Percentiles rank a stretch among this genome's conserved stretches.
Conservation (phyloP, 768 basidiomycete species). For the Russula lepida region DNA sequence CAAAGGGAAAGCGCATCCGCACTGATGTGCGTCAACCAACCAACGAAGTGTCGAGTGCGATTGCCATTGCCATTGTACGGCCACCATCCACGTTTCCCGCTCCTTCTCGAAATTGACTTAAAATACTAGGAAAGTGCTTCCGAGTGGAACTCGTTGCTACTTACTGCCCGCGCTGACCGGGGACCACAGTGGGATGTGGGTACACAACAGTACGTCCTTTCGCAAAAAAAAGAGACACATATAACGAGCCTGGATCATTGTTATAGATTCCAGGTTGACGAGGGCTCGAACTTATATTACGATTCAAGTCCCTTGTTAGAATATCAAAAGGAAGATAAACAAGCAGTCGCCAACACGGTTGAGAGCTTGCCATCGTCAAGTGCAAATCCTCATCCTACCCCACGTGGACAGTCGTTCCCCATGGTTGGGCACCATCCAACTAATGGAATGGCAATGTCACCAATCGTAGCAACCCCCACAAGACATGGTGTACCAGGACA, state of each 20-base stretch:
- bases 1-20: constrained; percentile 40
- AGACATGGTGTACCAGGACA: constrained; percentile 27
- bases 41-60: constrained; percentile 38
- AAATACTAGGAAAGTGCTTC: constrained; percentile 65
- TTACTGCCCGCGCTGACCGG: constrained; percentile 69
- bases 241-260: background rate
- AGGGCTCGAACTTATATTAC: constrained; percentile 64
- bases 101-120: background rate
- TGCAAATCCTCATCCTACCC: constrained; percentile 20
- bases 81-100: background rate
- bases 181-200: constrained; percentile 87
- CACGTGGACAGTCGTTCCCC: constrained; percentile 2
- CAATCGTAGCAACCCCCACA: constrained; percentile 19
- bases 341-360: background rate
- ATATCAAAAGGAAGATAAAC: constrained; percentile 25
- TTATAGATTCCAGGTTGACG: constrained; percentile 65
- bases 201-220: constrained; percentile 63
- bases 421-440: constrained; percentile 17
- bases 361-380: constrained; percentile 10
- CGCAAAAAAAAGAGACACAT: background rate
- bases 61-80: constrained; percentile 62
- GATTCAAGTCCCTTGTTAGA: constrained; percentile 41
- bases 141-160: constrained; percentile 77
- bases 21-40: constrained; percentile 57
- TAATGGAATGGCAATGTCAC: constrained; percentile 20